These are phyloP conservation scores for Puccinia hordei DNA, from an alignment of 1,284 basidiomycete genomes.

Conservation along the genomic window DNA sequence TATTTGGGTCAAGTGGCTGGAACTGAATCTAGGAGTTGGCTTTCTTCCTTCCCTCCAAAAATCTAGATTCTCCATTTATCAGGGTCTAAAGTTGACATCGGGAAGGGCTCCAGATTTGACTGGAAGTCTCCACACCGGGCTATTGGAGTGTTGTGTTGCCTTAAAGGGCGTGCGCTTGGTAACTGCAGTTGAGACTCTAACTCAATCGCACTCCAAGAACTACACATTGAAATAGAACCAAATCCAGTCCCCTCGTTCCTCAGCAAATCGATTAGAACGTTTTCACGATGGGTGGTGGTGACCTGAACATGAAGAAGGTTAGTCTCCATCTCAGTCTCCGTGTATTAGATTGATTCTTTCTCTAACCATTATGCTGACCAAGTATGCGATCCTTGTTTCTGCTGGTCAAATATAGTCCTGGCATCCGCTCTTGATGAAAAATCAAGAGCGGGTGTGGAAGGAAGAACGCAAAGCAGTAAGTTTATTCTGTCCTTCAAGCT, in stretches of 20 bases:
- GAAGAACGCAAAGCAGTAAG: constrained; percentile 83
- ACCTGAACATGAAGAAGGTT: constrained; percentile 51
- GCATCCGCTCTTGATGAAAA: constrained; percentile 96
- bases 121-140: no score
- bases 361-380: not conserved
- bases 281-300: constrained; percentile 45
- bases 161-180: no score
- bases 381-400: not conserved
- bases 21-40: no score
- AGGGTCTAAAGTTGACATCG: no score
- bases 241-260: not conserved
- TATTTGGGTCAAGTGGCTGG: no score
- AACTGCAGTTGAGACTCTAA: no score
- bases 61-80: no score
- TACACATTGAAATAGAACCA: no score
- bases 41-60: no score
- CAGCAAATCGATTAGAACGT: not conserved
- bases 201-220: no score
- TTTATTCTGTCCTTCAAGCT: not conserved
- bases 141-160: no score
- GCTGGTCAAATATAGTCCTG: constrained; percentile 64
- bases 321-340: not conserved
- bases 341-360: not conserved
- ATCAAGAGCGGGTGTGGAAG: constrained; percentile 99
- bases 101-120: no score